Base-by-base conservation (phyloP, 257 asterid genomes). In the Paulownia fortunei region DNA sequence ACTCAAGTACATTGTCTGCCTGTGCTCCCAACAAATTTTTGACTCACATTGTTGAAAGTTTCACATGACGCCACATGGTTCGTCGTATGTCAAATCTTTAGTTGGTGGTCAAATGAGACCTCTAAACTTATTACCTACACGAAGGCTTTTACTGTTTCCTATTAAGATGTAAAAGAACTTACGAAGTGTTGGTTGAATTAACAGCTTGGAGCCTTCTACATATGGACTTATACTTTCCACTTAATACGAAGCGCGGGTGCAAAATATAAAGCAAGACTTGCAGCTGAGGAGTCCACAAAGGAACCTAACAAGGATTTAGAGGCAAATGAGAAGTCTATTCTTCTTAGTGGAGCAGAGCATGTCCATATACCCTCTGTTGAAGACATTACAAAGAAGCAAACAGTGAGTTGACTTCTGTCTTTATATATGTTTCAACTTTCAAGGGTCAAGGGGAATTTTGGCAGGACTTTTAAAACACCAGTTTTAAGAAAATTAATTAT, bases 191-290 rank as follows among this genome's bases (percentile, higher is more conserved):
- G 55, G 59, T 79, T 75, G 71, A 32, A 37, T 63, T 42, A 34
- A 72, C 82, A 92, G 98, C 82, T 88, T 30, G 97, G 98, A 12
- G 88, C 92, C 6, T 85, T 93, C 77, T 93, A 82, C 87, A 82
- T 92, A 72, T 94, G 98, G 98, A 94, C 98, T 1, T 79, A 82
- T 68, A 67, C 90, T 1, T 94, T 77, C 82, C 91, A 90, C 67
- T 72, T 92, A 42, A 82, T 94, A 80, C 81, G 88, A 79, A 66
- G 77, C 19, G 87, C 94, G 0, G 90, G 86, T 2, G 60, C 5
- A 16, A 88, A 77, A 71, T 82, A 82, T 18, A 82, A 76, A 36
- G 49, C 63, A 2, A 27, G 68, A 69, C 75, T 47, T 52, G 82
- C 66, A 72, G 82, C 63, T 0, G 84, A 86, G 66, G 85, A 51